These are phyloP conservation scores for Neocucurbitaria cava DNA, from an alignment of 2,329 filamentous ascomycete genomes.

Conservation along the genomic window DNA sequence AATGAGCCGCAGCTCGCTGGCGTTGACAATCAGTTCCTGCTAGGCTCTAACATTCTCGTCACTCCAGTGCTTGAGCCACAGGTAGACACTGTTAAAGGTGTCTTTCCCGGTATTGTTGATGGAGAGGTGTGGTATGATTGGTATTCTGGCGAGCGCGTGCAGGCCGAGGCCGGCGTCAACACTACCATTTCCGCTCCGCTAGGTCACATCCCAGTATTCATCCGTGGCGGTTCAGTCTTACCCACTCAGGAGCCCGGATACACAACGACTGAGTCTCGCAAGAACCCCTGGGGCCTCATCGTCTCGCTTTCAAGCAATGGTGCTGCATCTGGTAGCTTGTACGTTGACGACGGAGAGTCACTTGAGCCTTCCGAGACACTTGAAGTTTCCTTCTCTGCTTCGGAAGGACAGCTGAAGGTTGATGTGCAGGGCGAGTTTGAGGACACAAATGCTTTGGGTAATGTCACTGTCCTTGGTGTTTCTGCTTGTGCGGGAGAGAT, in stretches of 20 bases:
- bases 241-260: conserved; percentile 72
- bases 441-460: conserved; percentile 65
- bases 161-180: conserved; percentile 61
- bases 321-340: conserved; percentile 67
- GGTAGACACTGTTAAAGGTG: conserved; percentile 66
- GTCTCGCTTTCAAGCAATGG: conserved; percentile 65
- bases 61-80: conserved; percentile 71
- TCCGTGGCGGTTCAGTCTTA: conserved; percentile 72
- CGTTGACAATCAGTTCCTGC: conserved; percentile 75
- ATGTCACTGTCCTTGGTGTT: conserved; percentile 69
- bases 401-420: conserved; percentile 56
- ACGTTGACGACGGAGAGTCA: conserved; percentile 78
- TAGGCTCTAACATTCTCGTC: conserved; percentile 70
- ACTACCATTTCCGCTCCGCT: conserved; percentile 67
- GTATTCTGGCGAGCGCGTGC: conserved; percentile 70
- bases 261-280: conserved; percentile 69
- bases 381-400: conserved; percentile 60
- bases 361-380: conserved; percentile 63
- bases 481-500: conserved; percentile 44
- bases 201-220: conserved; percentile 73
- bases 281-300: conserved; percentile 71
- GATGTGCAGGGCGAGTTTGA: conserved; percentile 59
- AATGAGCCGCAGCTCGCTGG: conserved; percentile 70
- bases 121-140: conserved; percentile 78
- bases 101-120: conserved; percentile 70